A percentile compares a stretch with the other conserved stretches of the same genome.
These are phyloP conservation scores for Quercus agrifolia DNA, from an alignment of 306 rosid species.

Conservation along the genomic window DNA sequence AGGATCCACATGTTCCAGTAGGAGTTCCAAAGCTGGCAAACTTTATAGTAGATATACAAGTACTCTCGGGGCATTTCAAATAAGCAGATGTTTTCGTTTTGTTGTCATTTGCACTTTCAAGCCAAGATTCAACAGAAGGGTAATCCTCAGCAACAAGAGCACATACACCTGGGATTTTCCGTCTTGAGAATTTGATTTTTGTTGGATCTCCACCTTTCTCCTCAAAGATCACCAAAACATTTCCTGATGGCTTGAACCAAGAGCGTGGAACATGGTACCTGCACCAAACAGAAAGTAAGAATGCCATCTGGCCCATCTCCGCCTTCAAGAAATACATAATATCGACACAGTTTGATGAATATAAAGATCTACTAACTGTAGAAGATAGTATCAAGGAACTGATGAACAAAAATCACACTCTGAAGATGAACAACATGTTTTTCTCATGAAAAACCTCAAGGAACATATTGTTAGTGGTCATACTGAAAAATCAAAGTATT, in stretches of 20 bases:
- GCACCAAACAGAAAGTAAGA: slow-evolving; percentile 12
- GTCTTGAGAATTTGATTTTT: slow-evolving; percentile 45
- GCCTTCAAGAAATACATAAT: not conserved
- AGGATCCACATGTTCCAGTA: slow-evolving; percentile 77
- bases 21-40: slow-evolving; percentile 89
- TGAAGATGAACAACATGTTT: not conserved
- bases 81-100: slow-evolving; percentile 31
- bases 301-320: not conserved
- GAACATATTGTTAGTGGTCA: not conserved
- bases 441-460: not conserved
- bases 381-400: not conserved
- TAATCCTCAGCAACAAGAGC: slow-evolving; percentile 62
- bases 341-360: not conserved
- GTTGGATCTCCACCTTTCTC: slow-evolving; percentile 92
- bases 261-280: slow-evolving; percentile 98
- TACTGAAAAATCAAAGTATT: not conserved
- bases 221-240: slow-evolving; percentile 75
- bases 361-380: not conserved
- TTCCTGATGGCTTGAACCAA: slow-evolving; percentile 94
- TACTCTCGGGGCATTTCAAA: slow-evolving; percentile 57
- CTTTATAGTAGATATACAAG: slow-evolving; percentile 43
- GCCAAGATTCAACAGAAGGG: slow-evolving; percentile 48
- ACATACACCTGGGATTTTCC: slow-evolving; percentile 54
- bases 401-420: not conserved
- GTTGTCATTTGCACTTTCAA: slow-evolving; percentile 26